Evolutionary conservation across 352 stramenopile species (phyloP), one percentile per base, ranked within the genome.

Genomic region (Phytophthora rubi): DNA sequence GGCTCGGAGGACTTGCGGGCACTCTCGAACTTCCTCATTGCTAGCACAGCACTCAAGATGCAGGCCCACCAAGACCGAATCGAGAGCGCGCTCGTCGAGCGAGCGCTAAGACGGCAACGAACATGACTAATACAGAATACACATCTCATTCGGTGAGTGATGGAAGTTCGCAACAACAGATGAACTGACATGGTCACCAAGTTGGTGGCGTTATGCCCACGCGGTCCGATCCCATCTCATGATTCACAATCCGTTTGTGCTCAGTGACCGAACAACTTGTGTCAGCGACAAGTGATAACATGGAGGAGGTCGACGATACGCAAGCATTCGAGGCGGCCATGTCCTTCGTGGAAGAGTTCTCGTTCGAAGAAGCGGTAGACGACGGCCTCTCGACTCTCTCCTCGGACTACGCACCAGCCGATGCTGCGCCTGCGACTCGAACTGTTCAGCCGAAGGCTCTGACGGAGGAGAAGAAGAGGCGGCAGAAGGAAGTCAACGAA

Each of bases 21-120:
- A 1, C 35, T 83, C 44, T 81, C 73, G 1, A 69, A 83, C 32
- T 82, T 83, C 57, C 59, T 83, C 33, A 71, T 86, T 26, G 74
- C 70, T 37, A 68, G 66, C 28, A 70, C 65, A 18, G 64, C 71
- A 4, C 67, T 68, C 15, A 83, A 69, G 10, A 67, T 83, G 37
- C 73, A 70, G 23, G 58, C 62, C 23, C 76, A 65, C 47, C 73
- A 79, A 44, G 67, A 86, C 16, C 71, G 74, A 48, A 82, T 86
- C 15, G 79, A 86, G 35, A 84, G 75, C 37, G 52, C 67, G 16
- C 57, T 80, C 26, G 23, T 75, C 12, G 59, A 66, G 16, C 59
- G 32, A 59, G 21, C 51, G 3, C 12, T 53, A 26, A 47, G 15
- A 23, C 21, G 47, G 2, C 32, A 51, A 65, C 13, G 28, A 44